Evolutionary conservation across 768 basidiomycete species (phyloP), one percentile per base, ranked within the genome.

Genomic region (Rubroboletus pulcherrimus): DNA sequence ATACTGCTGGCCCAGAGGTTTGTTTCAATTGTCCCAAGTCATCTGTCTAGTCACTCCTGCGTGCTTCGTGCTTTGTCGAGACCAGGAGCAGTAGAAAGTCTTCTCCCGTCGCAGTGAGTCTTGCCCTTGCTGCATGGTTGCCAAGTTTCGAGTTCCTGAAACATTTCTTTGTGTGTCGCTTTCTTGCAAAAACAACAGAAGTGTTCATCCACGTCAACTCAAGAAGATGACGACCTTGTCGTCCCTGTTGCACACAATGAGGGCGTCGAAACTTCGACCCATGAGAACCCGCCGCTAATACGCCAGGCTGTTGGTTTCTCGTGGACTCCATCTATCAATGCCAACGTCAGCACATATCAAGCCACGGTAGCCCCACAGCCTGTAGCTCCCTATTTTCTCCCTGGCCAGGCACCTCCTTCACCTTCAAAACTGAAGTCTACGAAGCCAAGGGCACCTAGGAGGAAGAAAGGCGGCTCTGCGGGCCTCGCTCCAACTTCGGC

Each of bases 1-100:
- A 77, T 59, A 87, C 87, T 4, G 88, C 82, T 38, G 87, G 85
- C 3, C 83, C 88, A 15, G 87, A 87, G 63, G 66, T 21, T 21
- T 69, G 38, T 47, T 35, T 53, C 42, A 29, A 3, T 58, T 7
- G 6, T 41, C 37, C 21, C 50, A 24, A 33, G 21, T 29, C 30
- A 31, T 48, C 45, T 31, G 44, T 48, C 37, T 55, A 24, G 37
- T 58, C 62, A 56, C 43, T 34, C 39, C 14, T 33, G 7, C n/a
- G n/a, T n/a, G n/a, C n/a, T n/a, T n/a, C 7, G 0, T 9, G 44
- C 48, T 58, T 42, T 38, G 59, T 63, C 56, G 57, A 46, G 55
- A 49, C 19, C 55, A 85, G 82, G 59, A 85, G 81, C 66, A 84
- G 83, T 64, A 73, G 81, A 49, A 82, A 82, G 58, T 80, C 80